These are phyloP conservation scores for Sclerotiophoma versabilis DNA, from an alignment of 2,329 filamentous ascomycete genomes.

Conservation along the genomic window DNA sequence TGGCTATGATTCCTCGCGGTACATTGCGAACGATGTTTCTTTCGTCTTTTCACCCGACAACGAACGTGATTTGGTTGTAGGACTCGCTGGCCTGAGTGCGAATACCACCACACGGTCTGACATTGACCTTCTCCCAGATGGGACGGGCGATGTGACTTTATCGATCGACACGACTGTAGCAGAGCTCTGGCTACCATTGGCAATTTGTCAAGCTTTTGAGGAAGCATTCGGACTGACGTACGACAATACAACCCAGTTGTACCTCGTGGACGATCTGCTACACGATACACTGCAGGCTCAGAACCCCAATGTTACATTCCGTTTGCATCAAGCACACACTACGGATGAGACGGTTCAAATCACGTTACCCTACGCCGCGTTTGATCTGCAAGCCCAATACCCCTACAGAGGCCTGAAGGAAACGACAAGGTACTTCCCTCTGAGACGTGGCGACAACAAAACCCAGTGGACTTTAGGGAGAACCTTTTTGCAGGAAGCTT, in stretches of 20 bases:
- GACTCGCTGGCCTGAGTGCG: constrained; percentile 54
- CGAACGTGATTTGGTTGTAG: constrained; percentile 67
- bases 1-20: constrained; percentile 71
- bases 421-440: constrained; percentile 70
- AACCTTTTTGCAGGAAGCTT: constrained; percentile 73
- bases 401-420: constrained; percentile 65
- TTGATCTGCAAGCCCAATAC: constrained; percentile 55
- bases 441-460: constrained; percentile 63
- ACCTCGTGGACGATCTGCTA: constrained; percentile 66
- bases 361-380: constrained; percentile 58
- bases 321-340: constrained; percentile 46
- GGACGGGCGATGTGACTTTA: constrained; percentile 48
- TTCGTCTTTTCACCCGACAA: constrained; percentile 66
- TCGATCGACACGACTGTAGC: constrained; percentile 59
- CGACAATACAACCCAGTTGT: constrained; percentile 69
- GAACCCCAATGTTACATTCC: constrained; percentile 55
- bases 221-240: constrained; percentile 69
- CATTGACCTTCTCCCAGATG: constrained; percentile 45
- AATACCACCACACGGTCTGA: constrained; percentile 31
- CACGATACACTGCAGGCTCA: constrained; percentile 59
- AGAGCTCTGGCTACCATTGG: constrained; percentile 56
- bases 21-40: constrained; percentile 65
- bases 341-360: constrained; percentile 53
- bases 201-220: constrained; percentile 71
- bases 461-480: constrained; percentile 69